Evolutionary conservation across 208 protist genomes (phyloP).

Genomic region (Trypanosoma melophagium): DNA sequence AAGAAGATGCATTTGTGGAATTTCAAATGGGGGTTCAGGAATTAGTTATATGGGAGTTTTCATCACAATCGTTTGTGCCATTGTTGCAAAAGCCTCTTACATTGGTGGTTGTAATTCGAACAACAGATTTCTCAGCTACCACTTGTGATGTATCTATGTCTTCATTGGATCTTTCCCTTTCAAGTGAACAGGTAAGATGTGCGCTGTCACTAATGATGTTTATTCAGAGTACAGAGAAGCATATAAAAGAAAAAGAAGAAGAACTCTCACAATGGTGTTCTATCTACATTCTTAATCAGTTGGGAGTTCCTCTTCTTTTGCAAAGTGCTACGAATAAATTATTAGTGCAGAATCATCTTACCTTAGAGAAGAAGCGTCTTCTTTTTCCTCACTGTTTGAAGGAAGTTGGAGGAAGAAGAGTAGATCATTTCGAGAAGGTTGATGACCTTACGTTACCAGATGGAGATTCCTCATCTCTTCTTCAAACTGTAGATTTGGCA

Average conservation of each 20-base stretch:
- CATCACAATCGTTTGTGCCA: conserved; percentile 31
- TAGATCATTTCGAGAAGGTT: conserved; percentile 14
- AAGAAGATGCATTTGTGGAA: conserved; percentile 39
- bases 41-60: conserved; percentile 49
- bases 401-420: background rate
- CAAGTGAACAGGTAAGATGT: conserved; percentile 27
- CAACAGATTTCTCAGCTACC: conserved; percentile 16
- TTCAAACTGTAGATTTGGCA: conserved; percentile 10
- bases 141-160: conserved; percentile 36
- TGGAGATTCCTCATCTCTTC: background rate
- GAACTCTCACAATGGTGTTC: background rate
- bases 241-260: background rate
- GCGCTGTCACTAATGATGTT: conserved; percentile 5
- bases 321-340: conserved; percentile 1
- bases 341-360: conserved; percentile 4
- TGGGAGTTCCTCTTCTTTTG: conserved; percentile 15
- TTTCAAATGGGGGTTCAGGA: conserved; percentile 52
- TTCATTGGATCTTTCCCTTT: conserved; percentile 32
- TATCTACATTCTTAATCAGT: conserved; percentile 17
- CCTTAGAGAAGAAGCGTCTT: conserved; percentile 8
- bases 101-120: conserved; percentile 35
- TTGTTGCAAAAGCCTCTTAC: conserved; percentile 41
- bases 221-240: background rate
- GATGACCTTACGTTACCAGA: background rate
- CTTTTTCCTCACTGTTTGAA: conserved; percentile 14